A percentile compares a stretch with the other conserved stretches of the same genome.
phyloP scores from a whole-genome alignment of 1,284 basidiomycete genomes.

The Exobasidium cylindrosporum region DNA sequence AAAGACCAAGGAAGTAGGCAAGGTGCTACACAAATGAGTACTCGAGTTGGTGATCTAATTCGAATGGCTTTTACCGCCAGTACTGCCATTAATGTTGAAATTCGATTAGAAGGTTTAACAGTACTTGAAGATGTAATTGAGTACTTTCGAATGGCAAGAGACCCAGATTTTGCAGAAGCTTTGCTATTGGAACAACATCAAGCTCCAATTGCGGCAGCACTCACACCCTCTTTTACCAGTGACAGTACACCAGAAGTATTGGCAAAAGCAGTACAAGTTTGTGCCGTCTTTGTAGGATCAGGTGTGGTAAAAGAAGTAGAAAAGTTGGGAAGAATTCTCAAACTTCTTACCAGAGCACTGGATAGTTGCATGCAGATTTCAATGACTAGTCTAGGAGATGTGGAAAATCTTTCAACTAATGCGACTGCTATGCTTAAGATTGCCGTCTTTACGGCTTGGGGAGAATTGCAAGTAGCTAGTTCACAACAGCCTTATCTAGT shows the following conservation, averaged over 20 bases:
- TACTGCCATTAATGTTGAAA: constrained; percentile 90
- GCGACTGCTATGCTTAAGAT: constrained; percentile 92
- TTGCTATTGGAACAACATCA: constrained; percentile 96
- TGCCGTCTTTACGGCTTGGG: constrained; percentile 92
- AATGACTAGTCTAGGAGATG: constrained; percentile 80
- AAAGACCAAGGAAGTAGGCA: constrained; percentile 53
- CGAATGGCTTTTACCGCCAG: constrained; percentile 97
- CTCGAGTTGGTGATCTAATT: constrained; percentile 86
- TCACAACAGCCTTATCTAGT: constrained; percentile 71
- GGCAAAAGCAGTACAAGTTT: constrained; percentile 85
- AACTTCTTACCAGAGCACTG: constrained; percentile 73
- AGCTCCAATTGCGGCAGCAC: constrained; percentile 92
- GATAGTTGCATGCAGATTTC: constrained; percentile 69
- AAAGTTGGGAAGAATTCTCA: constrained; percentile 90
- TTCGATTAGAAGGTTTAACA: constrained; percentile 84
- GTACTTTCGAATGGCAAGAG: constrained; percentile 80
- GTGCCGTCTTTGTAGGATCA: constrained; percentile 90
- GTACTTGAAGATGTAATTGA: constrained; percentile 90
- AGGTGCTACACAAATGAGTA: constrained; percentile 64
- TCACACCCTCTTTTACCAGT: constrained; percentile 92
- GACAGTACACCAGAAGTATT: constrained; percentile 95
- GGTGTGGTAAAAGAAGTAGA: constrained; percentile 88
- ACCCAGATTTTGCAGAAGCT: constrained; percentile 87
- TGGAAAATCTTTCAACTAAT: constrained; percentile 82
- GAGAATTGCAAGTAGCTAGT: constrained; percentile 81